Evolutionary conservation across 352 stramenopile species (phyloP).

Genomic region (Pythium chondricola): DNA sequence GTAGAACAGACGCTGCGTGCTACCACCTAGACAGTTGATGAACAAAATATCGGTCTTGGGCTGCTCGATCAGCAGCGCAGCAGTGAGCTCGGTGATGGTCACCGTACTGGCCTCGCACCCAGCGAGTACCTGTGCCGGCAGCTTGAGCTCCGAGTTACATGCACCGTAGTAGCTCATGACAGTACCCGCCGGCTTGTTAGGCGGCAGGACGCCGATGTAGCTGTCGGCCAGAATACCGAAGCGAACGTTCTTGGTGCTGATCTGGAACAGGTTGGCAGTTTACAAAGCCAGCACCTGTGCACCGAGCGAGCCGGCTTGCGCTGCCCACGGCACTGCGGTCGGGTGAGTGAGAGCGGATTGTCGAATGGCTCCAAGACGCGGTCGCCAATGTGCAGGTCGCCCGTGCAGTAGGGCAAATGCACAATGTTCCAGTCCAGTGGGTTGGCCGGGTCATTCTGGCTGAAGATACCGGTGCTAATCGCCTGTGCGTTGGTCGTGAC

Average conservation of each 20-base stretch:
- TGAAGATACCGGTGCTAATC: slow-evolving; percentile 35
- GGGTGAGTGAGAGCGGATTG: slow-evolving; percentile 32
- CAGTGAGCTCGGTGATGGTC: slow-evolving; percentile 34
- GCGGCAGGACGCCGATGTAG: slow-evolving; percentile 50
- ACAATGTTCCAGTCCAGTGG: slow-evolving; percentile 70
- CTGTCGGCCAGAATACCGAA: slow-evolving; percentile 50
- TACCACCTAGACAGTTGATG: slow-evolving; percentile 47
- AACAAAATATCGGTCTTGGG: slow-evolving; percentile 50
- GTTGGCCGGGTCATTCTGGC: slow-evolving; percentile 46
- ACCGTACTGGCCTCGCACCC: slow-evolving; percentile 34
- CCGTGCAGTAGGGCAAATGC: slow-evolving; percentile 60
- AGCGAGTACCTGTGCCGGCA: slow-evolving; percentile 20
- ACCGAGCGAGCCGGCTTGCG: slow-evolving; percentile 45
- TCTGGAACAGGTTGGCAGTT: slow-evolving; percentile 41
- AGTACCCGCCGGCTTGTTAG: slow-evolving; percentile 31
- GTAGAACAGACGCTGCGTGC: slow-evolving; percentile 60
- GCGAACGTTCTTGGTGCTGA: slow-evolving; percentile 32
- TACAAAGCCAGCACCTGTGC: slow-evolving; percentile 39
- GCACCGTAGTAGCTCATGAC: slow-evolving; percentile 52
- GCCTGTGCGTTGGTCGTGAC: slow-evolving; percentile 33
- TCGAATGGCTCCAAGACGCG: slow-evolving; percentile 16
- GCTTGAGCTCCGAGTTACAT: slow-evolving; percentile 30
- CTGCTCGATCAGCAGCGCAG: slow-evolving; percentile 31
- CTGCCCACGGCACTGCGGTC: slow-evolving; percentile 32
- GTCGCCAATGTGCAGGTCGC: slow-evolving; percentile 54